Evolutionary conservation across 2,329 filamentous ascomycete species (phyloP).

Genomic region (Fusarium sp.): DNA sequence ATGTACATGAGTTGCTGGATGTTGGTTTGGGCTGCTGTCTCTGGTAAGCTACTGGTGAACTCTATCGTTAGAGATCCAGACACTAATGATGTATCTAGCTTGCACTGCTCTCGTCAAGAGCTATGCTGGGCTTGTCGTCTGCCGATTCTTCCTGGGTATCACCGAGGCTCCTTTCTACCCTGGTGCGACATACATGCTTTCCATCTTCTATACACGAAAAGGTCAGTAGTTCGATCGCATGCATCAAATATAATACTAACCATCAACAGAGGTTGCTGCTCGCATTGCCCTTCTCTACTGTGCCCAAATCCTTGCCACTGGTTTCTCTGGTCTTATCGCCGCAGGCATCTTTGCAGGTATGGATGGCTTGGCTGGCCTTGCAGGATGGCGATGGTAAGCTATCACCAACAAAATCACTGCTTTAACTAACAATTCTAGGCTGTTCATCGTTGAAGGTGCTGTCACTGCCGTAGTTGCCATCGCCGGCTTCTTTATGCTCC

Average conservation of each 20-base stretch:
- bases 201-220: conserved; percentile 52
- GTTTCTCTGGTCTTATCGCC: conserved; percentile 73
- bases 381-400: conserved; percentile 70
- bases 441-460: conserved; percentile 67
- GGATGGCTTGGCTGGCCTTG: conserved; percentile 62
- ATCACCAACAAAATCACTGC: rapidly evolving
- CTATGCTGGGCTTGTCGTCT: conserved; percentile 52
- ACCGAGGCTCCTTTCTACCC: conserved; percentile 58
- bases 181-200: conserved; percentile 53
- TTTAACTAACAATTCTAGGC: conserved; percentile 27
- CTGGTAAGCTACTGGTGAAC: conserved; percentile 36
- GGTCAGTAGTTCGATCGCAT: conserved; percentile 21
- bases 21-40: conserved; percentile 57
- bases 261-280: conserved; percentile 70
- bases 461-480: conserved; percentile 51
- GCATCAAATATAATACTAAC: background rate
- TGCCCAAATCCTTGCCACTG: conserved; percentile 74
- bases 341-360: conserved; percentile 66
- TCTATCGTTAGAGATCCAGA: rapidly evolving
- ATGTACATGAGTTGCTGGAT: conserved; percentile 58
- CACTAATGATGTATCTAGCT: conserved; percentile 13
- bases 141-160: conserved; percentile 56
- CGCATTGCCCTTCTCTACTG: conserved; percentile 70
- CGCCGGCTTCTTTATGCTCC: conserved; percentile 50
- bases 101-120: conserved; percentile 54